Evolutionary conservation across 176 grass and related monocot species (phyloP), one percentile per base, ranked within the genome.

Genomic region (Triticum turgidum): DNA sequence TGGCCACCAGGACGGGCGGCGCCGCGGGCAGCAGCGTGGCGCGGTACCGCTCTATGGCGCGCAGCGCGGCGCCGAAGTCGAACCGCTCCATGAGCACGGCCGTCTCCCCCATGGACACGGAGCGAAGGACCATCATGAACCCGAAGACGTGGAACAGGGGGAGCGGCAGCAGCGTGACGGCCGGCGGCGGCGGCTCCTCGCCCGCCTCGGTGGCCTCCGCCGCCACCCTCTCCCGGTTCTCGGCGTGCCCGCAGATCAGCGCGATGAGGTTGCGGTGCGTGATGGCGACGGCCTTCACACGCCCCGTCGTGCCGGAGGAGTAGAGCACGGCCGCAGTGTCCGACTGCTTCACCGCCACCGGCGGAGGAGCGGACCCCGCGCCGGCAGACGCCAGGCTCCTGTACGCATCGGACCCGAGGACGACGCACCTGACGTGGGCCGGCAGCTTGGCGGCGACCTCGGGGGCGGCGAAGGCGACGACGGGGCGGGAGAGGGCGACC

Each of bases 271-370:
- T 98, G 15, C 95, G 87, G 89, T 98, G 93, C 65, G 88, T 84
- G 78, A 98, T 9, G 14, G 61, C 86, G 24, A 89, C 95, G 29
- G 89, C 93, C 85, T 98, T 98, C n/a, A 95, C 88, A 22, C 83
- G 86, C 1, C 95, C 95, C 20, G 95, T 98, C 5, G 95, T 98
- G 38, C 95, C 95, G 1, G 95, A 98, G 6, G 91, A 95, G 91
- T 98, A 98, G 1, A 95, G 80, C 51, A 98, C 92, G 38, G 86
- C 89, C 62, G 91, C 91, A 39, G 93, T 85, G 73, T 98, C 86
- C 9, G 95, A 98, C 82, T 98, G 95, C 86, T 58, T 83, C 63
- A 95, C 88, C 22, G 82, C 84, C 24, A 86, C 87, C 29, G 82
- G 39, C 66, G 82, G 82, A 2, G 82, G 61, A 14, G 68, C 41